Conservation (phyloP, 371 early-diverging fungal genomes). For the Mortierella sp. region DNA sequence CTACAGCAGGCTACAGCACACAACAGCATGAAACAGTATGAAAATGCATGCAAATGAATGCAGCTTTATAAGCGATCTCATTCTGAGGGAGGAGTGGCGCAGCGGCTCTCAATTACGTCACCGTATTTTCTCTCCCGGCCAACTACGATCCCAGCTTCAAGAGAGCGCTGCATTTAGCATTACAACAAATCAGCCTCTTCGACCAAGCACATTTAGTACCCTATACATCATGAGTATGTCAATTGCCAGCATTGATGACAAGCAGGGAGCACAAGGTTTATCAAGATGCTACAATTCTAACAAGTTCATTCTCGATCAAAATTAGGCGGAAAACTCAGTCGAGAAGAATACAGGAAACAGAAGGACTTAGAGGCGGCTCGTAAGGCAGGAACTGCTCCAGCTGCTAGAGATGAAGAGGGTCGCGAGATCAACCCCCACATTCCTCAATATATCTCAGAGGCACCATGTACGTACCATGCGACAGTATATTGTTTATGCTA, state of each 20-base stretch:
- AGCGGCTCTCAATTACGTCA: too few species aligned
- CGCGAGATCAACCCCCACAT: conserved; percentile 99
- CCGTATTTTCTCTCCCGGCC: too few species aligned
- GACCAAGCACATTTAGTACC: too few species aligned
- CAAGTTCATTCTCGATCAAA: background rate
- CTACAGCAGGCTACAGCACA: too few species aligned
- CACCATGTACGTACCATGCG: conserved; percentile 82
- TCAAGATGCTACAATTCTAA: background rate
- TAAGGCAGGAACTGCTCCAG: conserved; percentile 91
- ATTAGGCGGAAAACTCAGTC: conserved; percentile 72
- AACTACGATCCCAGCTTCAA: too few species aligned
- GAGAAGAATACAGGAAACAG: conserved; percentile 88
- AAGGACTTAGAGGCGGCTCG: conserved; percentile 92
- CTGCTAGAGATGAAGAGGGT: conserved; percentile 93
- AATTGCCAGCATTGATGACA: background rate
- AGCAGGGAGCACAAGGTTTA: background rate
- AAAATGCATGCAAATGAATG: too few species aligned
- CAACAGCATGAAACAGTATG: too few species aligned
- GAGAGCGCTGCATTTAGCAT: too few species aligned
- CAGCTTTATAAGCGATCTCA: too few species aligned
- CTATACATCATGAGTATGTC: conserved; percentile 24
- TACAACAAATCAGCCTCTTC: too few species aligned
- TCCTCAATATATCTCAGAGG: conserved; percentile 95
- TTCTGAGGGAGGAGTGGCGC: too few species aligned
- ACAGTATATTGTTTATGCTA: background rate